Base-by-base conservation (phyloP, 2,329 filamentous ascomycete genomes). In the Graphium sp. region DNA sequence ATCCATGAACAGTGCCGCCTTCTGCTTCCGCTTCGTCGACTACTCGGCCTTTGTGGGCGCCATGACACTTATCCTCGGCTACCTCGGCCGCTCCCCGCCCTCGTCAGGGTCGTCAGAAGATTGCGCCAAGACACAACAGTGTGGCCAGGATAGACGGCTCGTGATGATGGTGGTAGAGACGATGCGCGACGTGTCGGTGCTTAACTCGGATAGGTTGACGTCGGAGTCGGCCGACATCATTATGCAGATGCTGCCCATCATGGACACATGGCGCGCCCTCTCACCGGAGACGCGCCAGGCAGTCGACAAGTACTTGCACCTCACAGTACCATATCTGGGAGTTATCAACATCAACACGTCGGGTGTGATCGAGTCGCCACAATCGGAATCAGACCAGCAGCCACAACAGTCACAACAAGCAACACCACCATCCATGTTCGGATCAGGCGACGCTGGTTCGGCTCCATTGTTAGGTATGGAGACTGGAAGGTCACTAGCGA, bases 31-130 rank as follows among this genome's bases (percentile, higher is more conserved):
- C 1, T 59, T 62, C 26, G 48, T 59, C 12, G 62, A 69, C 41
- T 69, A 65, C 35, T 51, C 60, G 2, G 56, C 58, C 1, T 49
- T 68, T 5, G 57, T 66, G 2, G 62, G 61, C 0, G 53, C 55
- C 20, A 59, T 62, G 47, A 58, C 61, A 1, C 46, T 69, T 3
- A 50, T 65, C 16, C 45, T 68, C 1, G 58, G 58, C 1, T 60
- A 69, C 35, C 49, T 68, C 2, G 53, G 56, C 9, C 50, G 43
- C 17, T 37, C 30, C 13, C 6, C n/a, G 9, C 13, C 22, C 5
- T 10, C 17, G n/a, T 28, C 22, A 11, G 30, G 29, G 13, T 11
- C 28, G 12, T 18, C 32, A 34, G 13, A 41, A 35, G 37, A 35
- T 36, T 41, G 43, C 23, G 27, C 32, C 10, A 41, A 39, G 21